Conservation (phyloP, 768 basidiomycete genomes). For the Thelephora ganbajun region DNA sequence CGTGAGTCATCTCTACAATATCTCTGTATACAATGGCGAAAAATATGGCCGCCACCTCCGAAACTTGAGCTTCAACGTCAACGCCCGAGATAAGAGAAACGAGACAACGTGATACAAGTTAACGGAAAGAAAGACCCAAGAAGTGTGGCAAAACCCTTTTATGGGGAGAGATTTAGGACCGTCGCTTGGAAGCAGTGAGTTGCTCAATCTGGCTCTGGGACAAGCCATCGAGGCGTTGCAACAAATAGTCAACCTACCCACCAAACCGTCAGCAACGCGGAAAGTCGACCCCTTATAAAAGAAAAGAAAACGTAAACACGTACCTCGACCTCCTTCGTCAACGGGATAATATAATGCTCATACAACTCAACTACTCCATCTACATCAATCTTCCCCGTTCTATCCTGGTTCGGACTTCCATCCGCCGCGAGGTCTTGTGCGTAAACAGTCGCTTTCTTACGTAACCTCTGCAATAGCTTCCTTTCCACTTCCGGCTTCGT, state of each 20-base stretch:
- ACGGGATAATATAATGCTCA: slow-evolving; percentile 88
- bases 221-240: slow-evolving; percentile 77
- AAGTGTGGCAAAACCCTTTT: too few relatives aligned
- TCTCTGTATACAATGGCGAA: too few relatives aligned
- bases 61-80: too few relatives aligned
- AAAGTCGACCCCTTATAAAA: background rate
- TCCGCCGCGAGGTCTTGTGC: slow-evolving; percentile 76
- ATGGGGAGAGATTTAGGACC: background rate
- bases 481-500: slow-evolving; percentile 96
- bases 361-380: slow-evolving; percentile 90
- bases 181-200: slow-evolving; percentile 21
- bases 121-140: too few relatives aligned
- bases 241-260: slow-evolving; percentile 84
- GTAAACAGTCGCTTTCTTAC: slow-evolving; percentile 65
- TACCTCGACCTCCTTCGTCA: slow-evolving; percentile 98
- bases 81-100: too few relatives aligned
- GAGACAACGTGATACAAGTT: too few relatives aligned
- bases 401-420: slow-evolving; percentile 31
- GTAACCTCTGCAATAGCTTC: slow-evolving; percentile 66
- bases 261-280: slow-evolving; percentile 1
- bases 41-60: too few relatives aligned
- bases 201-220: slow-evolving; percentile 67
- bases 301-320: slow-evolving; percentile 11
- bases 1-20: too few relatives aligned
- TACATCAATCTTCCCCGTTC: slow-evolving; percentile 66